Conservation (phyloP, 1,139 yeast genomes). For the Yamadazyma atlantica region DNA sequence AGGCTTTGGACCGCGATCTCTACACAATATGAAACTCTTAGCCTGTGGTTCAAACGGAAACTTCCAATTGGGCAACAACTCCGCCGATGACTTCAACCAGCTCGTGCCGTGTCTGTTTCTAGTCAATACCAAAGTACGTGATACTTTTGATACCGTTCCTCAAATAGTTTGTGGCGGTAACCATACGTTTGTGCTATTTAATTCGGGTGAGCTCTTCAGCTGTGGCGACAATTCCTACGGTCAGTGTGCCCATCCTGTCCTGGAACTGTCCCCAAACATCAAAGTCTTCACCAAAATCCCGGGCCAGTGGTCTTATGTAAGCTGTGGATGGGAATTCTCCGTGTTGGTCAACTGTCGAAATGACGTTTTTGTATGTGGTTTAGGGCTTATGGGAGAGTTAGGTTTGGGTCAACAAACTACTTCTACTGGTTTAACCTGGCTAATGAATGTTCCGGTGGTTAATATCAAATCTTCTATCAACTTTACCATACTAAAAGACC, state of each 20-base stretch:
- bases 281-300: conserved; percentile 25
- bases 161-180: conserved; percentile 80
- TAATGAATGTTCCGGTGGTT: conserved; percentile 15
- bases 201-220: conserved; percentile 52
- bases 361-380: conserved; percentile 55
- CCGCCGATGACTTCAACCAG: conserved; percentile 49
- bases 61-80: conserved; percentile 69
- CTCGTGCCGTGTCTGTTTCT: conserved; percentile 28
- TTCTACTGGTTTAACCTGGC: conserved; percentile 15
- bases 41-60: conserved; percentile 83
- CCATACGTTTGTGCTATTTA: conserved; percentile 66
- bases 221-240: conserved; percentile 61
- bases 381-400: conserved; percentile 72
- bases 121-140: conserved; percentile 12
- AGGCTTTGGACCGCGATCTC: too few species aligned
- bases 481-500: conserved; percentile 50
- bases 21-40: conserved; percentile 11
- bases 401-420: conserved; percentile 49
- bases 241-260: conserved; percentile 46
- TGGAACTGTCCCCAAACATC: conserved; percentile 3
- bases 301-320: conserved; percentile 41
- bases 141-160: conserved; percentile 5
- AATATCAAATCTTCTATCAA: conserved; percentile 51
- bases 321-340: conserved; percentile 82
- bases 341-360: conserved; percentile 45